These are phyloP conservation scores for Pachysolen tannophilus DNA, from an alignment of 805 yeast genomes.

Conservation along the genomic window DNA sequence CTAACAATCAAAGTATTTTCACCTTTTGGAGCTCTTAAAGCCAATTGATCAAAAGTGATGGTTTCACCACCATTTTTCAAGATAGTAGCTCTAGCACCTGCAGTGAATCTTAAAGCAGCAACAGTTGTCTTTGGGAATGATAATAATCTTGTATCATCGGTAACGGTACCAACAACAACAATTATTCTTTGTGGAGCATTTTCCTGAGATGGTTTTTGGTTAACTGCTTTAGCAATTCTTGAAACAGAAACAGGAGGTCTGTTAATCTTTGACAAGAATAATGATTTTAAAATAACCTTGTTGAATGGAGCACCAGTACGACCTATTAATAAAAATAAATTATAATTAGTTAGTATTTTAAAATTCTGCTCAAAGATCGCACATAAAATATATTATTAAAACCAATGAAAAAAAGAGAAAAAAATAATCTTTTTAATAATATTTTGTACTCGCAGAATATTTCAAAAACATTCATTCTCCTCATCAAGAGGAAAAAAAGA, in stretches of 20 bases:
- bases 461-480: neutral
- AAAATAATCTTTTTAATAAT: slow-evolving; percentile 10
- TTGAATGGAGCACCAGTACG: slow-evolving; percentile 99
- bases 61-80: slow-evolving; percentile 99
- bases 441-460: slow-evolving; percentile 23
- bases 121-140: slow-evolving; percentile 95
- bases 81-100: slow-evolving; percentile 97
- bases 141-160: slow-evolving; percentile 92
- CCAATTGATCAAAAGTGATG: slow-evolving; percentile 98
- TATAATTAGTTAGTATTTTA: slow-evolving; percentile 22
- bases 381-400: slow-evolving; percentile 12
- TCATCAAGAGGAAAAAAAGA: no score
- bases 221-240: slow-evolving; percentile 78
- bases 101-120: slow-evolving; percentile 99
- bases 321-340: slow-evolving; percentile 38
- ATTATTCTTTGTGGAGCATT: slow-evolving; percentile 88
- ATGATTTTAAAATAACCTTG: slow-evolving; percentile 90
- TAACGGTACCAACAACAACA: slow-evolving; percentile 99
- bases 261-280: slow-evolving; percentile 97
- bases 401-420: neutral
- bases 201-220: slow-evolving; percentile 43
- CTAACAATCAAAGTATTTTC: slow-evolving; percentile 95
- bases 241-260: slow-evolving; percentile 98
- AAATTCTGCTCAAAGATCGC: slow-evolving; percentile 45
- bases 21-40: slow-evolving; percentile 99